Evolutionary conservation across 2,329 filamentous ascomycete genomes (phyloP), one percentile per base, ranked within the genome.

Genomic region (Trichoderma sp.): DNA sequence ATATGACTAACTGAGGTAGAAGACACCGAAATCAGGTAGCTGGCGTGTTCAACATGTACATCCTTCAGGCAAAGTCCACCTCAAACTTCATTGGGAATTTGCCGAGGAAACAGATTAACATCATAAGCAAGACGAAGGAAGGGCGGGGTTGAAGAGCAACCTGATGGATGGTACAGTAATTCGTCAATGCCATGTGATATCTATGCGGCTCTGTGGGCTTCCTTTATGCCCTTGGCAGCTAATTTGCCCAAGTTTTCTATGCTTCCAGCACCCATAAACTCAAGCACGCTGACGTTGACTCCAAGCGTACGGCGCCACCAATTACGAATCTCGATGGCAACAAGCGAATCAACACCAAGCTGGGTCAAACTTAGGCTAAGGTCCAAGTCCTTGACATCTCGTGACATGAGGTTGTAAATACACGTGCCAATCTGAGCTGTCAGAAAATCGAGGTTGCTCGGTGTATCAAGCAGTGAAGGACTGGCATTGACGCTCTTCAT

Each of bases 261-360:
- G 8, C 68, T 74, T 2, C 71, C 69, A 28, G 71, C 64, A 4
- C 43, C 70, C 62, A 74, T 70, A 24, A 75, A 70, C 64, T 74
- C 73, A 12, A 75, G 21, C 4, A 71, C 66, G 14, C 65, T 71
- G 15, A 63, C 66, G 14, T 72, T 71, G 9, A 73, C 34, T 12
- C 74, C 74, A 14, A 75, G 63, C 6, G 58, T 66, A 21, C 70
- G 66, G 8, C 70, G 72, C 70, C 70, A 75, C 75, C 75, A 76
- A 63, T 74, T 74, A 15, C 73, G 70, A 28, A 75, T 62, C 70
- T 75, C 74, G 18, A 74, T 73, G 18, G 67, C 61, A 21, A 74
- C 73, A 9, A 75, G 65, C n/a, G 73, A 75, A 53, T 75, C 75
- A 21, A 76, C 66, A 9, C 74, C 74, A 9, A 74, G 56, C 0